Conservation (phyloP, 257 asterid species). For the Lantana camara region DNA sequence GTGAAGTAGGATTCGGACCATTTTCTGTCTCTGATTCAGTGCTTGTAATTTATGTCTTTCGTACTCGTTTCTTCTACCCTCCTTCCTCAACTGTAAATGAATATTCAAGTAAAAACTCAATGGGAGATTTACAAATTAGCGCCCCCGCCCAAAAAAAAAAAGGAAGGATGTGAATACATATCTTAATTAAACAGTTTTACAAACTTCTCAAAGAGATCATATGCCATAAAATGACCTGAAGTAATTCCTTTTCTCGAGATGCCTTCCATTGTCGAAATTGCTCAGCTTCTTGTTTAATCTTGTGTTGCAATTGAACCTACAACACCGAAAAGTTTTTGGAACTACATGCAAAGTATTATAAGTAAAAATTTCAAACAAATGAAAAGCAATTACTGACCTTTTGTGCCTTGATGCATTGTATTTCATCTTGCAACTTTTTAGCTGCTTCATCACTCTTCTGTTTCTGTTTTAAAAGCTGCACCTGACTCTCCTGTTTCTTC, state of each 20-base stretch:
- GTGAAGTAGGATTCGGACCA: slow-evolving; percentile 53
- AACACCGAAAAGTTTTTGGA: slow-evolving; percentile 28
- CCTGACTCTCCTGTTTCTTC: slow-evolving; percentile 97
- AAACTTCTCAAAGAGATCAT: background rate
- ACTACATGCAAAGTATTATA: slow-evolving; percentile 10
- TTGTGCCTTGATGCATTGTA: slow-evolving; percentile 93
- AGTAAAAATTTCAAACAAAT: slow-evolving; percentile 11
- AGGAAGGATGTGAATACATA: background rate
- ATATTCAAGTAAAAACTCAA: slow-evolving; percentile 11
- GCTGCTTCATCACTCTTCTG: slow-evolving; percentile 99
- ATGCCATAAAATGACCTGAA: slow-evolving; percentile 62
- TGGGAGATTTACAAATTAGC: too few species aligned
- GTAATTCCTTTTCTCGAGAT: slow-evolving; percentile 90
- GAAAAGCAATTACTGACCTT: slow-evolving; percentile 54
- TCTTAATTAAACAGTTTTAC: slow-evolving; percentile 1
- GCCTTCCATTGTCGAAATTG: slow-evolving; percentile 99
- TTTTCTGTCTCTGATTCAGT: slow-evolving; percentile 93
- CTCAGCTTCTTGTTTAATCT: slow-evolving; percentile 97
- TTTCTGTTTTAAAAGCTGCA: slow-evolving; percentile 90
- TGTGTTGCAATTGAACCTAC: slow-evolving; percentile 93
- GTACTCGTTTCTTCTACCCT: slow-evolving; percentile 96
- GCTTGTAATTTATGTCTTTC: slow-evolving; percentile 97
- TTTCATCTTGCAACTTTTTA: slow-evolving; percentile 87
- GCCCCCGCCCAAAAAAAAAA: too few species aligned
- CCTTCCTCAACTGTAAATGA: slow-evolving; percentile 79